phyloP scores from a whole-genome alignment of 768 basidiomycete genomes.

The Exidia glandulosa region DNA sequence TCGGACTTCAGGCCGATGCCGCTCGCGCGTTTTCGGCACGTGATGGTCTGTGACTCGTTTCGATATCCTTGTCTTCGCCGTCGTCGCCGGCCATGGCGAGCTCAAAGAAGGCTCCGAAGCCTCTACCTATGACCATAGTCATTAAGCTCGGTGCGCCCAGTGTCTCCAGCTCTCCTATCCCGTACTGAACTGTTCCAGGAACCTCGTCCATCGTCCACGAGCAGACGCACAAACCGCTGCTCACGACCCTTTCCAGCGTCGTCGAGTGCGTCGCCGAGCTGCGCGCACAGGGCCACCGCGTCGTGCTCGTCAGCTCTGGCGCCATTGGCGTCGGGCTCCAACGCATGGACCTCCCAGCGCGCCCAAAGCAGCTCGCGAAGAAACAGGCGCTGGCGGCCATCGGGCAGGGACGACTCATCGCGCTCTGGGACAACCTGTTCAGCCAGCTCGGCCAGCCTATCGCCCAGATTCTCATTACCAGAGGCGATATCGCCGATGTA shows the following conservation, averaged over 20 bases:
- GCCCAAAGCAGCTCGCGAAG: constrained; percentile 75
- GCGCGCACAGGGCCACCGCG: constrained; percentile 74
- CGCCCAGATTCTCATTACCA: constrained; percentile 86
- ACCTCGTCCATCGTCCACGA: constrained; percentile 97
- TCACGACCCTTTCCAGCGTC: constrained; percentile 83
- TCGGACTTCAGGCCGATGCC: too few species aligned
- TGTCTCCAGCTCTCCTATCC: constrained; percentile 3
- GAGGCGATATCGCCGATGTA: constrained; percentile 96
- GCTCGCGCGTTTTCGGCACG: too few species aligned
- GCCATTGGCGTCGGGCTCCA: constrained; percentile 95
- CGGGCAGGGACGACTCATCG: constrained; percentile 92
- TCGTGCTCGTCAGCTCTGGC: constrained; percentile 91
- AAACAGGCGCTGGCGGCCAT: constrained; percentile 97
- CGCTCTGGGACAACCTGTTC: constrained; percentile 95
- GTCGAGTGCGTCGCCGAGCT: constrained; percentile 84
- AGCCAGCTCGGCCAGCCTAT: constrained; percentile 90
- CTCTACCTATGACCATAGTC: constrained; percentile 45
- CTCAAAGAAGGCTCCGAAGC: neutral
- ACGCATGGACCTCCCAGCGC: constrained; percentile 72
- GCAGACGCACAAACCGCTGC: constrained; percentile 80
- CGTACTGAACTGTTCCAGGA: constrained; percentile 34
- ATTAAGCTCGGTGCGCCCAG: constrained; percentile 67
- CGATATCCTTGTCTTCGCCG: too few species aligned
- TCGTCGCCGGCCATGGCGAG: too few species aligned
- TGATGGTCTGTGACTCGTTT: too few species aligned